A percentile compares a stretch with the other conserved stretches of the same genome.
phyloP scores from a whole-genome alignment of 345 rosid genomes.

The Syzygium jambos region DNA sequence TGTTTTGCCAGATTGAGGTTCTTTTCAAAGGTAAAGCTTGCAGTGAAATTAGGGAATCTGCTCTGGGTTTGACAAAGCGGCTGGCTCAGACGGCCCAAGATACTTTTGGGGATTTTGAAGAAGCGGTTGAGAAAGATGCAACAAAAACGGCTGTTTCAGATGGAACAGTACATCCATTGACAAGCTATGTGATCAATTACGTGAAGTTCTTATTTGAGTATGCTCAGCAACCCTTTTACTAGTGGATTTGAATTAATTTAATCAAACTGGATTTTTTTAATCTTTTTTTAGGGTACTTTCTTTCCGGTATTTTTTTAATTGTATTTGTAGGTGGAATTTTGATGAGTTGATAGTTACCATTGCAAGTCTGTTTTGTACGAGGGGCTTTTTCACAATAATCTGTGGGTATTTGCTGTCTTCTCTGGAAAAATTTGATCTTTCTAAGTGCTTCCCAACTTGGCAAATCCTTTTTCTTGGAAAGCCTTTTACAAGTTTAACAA shows the following conservation, averaged over 20 bases:
- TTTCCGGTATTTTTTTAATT: neutral
- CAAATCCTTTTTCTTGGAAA: neutral
- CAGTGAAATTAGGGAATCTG: constrained; percentile 78
- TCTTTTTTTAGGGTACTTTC: neutral
- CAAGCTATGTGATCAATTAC: constrained; percentile 96
- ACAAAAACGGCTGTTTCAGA: constrained; percentile 86
- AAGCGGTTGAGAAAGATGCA: constrained; percentile 96
- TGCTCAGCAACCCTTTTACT: constrained; percentile 17
- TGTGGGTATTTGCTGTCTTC: neutral
- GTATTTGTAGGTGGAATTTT: neutral
- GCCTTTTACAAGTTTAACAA: neutral
- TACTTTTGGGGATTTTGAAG: constrained; percentile 97
- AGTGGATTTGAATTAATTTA: neutral
- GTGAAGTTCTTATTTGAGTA: constrained; percentile 98
- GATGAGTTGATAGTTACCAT: neutral
- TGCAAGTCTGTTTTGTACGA: neutral
- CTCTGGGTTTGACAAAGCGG: constrained; percentile 73
- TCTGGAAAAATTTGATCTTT: neutral
- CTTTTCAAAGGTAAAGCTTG: constrained; percentile 87
- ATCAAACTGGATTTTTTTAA: neutral
- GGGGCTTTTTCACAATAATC: neutral
- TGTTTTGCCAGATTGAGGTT: constrained; percentile 52
- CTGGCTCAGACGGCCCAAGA: constrained; percentile 94
- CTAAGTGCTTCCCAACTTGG: neutral
- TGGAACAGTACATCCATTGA: constrained; percentile 97